Conservation (phyloP, 1,139 yeast species). For the Yamadazyma spencermartinsiae region DNA sequence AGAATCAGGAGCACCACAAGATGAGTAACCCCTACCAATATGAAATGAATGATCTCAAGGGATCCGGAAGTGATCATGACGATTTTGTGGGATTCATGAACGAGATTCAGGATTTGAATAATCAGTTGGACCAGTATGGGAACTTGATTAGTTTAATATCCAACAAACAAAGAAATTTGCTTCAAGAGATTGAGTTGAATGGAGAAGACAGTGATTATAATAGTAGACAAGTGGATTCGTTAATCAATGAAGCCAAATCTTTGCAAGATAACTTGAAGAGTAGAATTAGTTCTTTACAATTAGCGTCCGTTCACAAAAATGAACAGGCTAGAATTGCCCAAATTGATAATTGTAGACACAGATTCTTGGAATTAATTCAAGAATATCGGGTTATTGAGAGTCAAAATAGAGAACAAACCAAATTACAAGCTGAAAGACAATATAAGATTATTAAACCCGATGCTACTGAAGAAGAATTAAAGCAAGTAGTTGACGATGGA, state of each 20-base stretch:
- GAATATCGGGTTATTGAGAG: slow-evolving; percentile 87
- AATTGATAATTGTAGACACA: slow-evolving; percentile 84
- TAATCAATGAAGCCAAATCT: slow-evolving; percentile 76
- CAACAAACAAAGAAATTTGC: slow-evolving; percentile 75
- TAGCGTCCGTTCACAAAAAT: slow-evolving; percentile 58
- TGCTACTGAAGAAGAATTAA: slow-evolving; percentile 82
- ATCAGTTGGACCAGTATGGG: slow-evolving; percentile 77
- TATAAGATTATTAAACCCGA: slow-evolving; percentile 91
- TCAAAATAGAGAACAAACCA: slow-evolving; percentile 79
- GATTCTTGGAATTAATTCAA: slow-evolving; percentile 83
- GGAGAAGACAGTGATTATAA: slow-evolving; percentile 73
- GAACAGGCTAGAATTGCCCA: slow-evolving; percentile 86
- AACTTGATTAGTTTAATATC: slow-evolving; percentile 75
- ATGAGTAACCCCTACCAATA: slow-evolving; percentile 36
- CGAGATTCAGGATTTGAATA: slow-evolving; percentile 79
- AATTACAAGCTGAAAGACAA: slow-evolving; percentile 90
- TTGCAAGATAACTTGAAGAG: slow-evolving; percentile 73
- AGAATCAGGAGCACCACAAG: no score
- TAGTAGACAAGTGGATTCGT: slow-evolving; percentile 74
- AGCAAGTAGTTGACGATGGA: slow-evolving; percentile 80
- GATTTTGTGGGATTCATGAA: slow-evolving; percentile 81
- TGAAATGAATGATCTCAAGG: slow-evolving; percentile 35
- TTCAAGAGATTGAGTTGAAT: slow-evolving; percentile 74
- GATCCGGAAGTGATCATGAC: slow-evolving; percentile 31
- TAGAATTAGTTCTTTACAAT: slow-evolving; percentile 75